phyloP scores from a whole-genome alignment of 805 yeast genomes.

The Wickerhamomyces bisporus region DNA sequence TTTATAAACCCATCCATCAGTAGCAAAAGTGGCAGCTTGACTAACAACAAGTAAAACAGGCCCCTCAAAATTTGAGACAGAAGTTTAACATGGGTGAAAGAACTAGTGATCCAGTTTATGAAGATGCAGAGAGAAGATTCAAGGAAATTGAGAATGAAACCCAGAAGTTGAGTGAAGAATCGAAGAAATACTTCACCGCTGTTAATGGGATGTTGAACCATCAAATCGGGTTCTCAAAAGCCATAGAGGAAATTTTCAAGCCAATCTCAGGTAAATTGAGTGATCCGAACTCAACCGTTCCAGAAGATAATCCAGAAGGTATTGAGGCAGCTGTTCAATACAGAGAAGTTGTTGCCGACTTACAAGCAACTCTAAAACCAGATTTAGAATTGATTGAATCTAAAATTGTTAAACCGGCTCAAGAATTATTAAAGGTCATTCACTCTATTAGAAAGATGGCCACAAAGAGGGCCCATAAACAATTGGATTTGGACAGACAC shows the following conservation, averaged over 20 bases:
- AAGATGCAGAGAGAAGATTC: slow-evolving; percentile 95
- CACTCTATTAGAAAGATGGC: slow-evolving; percentile 88
- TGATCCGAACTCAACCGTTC: slow-evolving; percentile 80
- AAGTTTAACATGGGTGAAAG: slow-evolving; percentile 82
- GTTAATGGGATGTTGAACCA: slow-evolving; percentile 91
- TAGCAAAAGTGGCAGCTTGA: neutral
- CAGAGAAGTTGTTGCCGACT: slow-evolving; percentile 78
- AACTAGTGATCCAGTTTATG: slow-evolving; percentile 83
- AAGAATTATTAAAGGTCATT: slow-evolving; percentile 79
- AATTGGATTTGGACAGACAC: slow-evolving; percentile 87
- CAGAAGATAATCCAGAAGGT: slow-evolving; percentile 96
- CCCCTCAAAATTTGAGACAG: slow-evolving; percentile 89
- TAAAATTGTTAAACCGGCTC: slow-evolving; percentile 86
- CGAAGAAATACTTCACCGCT: slow-evolving; percentile 84
- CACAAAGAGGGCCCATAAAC: slow-evolving; percentile 91
- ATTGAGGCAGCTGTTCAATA: slow-evolving; percentile 92
- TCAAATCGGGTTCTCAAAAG: slow-evolving; percentile 92
- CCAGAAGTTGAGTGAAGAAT: slow-evolving; percentile 82
- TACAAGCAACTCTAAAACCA: slow-evolving; percentile 83
- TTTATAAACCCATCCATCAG: too few species aligned
- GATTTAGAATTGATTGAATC: slow-evolving; percentile 90
- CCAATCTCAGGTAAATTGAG: slow-evolving; percentile 91
- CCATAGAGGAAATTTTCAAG: slow-evolving; percentile 92
- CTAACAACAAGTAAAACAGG: slow-evolving; percentile 28
- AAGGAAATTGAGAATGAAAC: slow-evolving; percentile 88